Conservation (phyloP, 1,139 yeast genomes). For the Saccharomycopsis hybrid region DNA sequence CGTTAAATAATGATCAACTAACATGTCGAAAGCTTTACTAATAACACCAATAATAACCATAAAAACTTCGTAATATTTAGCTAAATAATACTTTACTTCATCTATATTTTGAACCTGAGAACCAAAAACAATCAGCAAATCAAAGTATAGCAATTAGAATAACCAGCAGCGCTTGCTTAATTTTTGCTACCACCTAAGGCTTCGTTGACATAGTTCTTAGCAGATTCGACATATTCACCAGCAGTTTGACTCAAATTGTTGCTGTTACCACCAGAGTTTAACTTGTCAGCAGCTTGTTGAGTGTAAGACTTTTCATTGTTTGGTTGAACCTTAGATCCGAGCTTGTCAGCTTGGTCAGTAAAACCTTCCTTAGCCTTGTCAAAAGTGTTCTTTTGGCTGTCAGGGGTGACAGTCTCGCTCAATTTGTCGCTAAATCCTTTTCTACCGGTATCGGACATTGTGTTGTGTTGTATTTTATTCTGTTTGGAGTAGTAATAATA, state of each 20-base stretch:
- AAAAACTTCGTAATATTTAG: no score
- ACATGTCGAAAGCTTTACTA: no score
- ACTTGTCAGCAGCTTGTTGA: constrained; percentile 60
- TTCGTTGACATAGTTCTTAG: constrained; percentile 14
- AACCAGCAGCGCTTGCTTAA: no score
- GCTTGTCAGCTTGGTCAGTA: constrained; percentile 59
- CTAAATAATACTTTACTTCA: no score
- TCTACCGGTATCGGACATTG: constrained; percentile 76
- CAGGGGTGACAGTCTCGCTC: constrained; percentile 64
- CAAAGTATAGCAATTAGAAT: no score
- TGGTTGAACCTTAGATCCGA: constrained; percentile 54
- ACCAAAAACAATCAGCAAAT: no score
- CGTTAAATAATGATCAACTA: no score
- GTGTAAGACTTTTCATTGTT: constrained; percentile 58
- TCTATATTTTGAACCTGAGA: no score
- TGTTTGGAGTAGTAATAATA: background rate
- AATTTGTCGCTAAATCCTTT: constrained; percentile 66
- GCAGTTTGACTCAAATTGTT: constrained; percentile 6
- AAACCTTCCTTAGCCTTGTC: constrained; percentile 68
- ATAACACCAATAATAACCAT: no score
- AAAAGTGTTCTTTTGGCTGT: constrained; percentile 55
- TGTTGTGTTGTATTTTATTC: background rate
- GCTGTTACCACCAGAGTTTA: constrained; percentile 26
- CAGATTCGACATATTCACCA: constrained; percentile 16
- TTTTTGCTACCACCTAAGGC: constrained; percentile 10